These are phyloP conservation scores for Arabidopsis thaliana DNA, from an alignment of 345 rosid genomes.

Conservation along the genomic window TAIR10.1 NC_003070.9:692001-692500, in stretches of 20 bases:
- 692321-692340: slow-evolving; percentile 23
- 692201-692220: slow-evolving; percentile 70
- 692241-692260: slow-evolving; percentile 58
- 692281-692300: slow-evolving; percentile 60
- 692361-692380: slow-evolving; percentile 34
- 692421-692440: slow-evolving; percentile 81
- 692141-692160: neutral
- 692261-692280: slow-evolving; percentile 38
- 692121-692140: neutral
- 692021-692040: slow-evolving; percentile 76
- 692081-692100: slow-evolving; percentile 10
- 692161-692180: slow-evolving; percentile 64
- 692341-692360: slow-evolving; percentile 9
- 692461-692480: slow-evolving; percentile 21
- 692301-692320: slow-evolving; percentile 60
- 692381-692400: slow-evolving; percentile 58
- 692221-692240: slow-evolving; percentile 72
- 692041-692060: slow-evolving; percentile 59
- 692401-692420: slow-evolving; percentile 73
- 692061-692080: slow-evolving; percentile 69
- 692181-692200: slow-evolving; percentile 66
- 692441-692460: slow-evolving; percentile 63
- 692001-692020: slow-evolving; percentile 59
- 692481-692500: too few species aligned
- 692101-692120: neutral